Evolutionary conservation across 148 eudicot species (phyloP).

Genomic region (Spergularia marina): DNA sequence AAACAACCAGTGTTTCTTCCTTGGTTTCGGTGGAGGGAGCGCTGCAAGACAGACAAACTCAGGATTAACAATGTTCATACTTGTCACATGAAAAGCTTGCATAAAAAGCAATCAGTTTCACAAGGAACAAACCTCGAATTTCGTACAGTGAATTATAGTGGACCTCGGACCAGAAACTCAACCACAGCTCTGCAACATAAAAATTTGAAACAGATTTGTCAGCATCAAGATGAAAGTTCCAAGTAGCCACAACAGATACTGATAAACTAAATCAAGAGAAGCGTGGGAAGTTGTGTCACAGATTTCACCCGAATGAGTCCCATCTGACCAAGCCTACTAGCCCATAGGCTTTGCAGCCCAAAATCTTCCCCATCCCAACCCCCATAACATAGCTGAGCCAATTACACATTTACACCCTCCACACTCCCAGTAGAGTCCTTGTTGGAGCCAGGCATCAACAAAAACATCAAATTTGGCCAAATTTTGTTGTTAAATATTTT

Average conservation of each 20-base stretch:
- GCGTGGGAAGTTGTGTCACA: no score
- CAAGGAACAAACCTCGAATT: conserved; percentile 51
- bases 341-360: no score
- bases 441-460: no score
- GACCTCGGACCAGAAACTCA: conserved; percentile 96
- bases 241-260: not conserved
- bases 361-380: no score
- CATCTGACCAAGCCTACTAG: no score
- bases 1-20: conserved; percentile 80
- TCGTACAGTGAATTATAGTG: conserved; percentile 90
- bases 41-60: conserved; percentile 41
- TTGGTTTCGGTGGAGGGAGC: conserved; percentile 53
- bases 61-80: not conserved
- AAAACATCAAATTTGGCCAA: no score
- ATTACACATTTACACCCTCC: not conserved
- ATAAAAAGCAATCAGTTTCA: not conserved
- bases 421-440: not conserved
- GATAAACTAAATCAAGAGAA: no score
- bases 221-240: not conserved
- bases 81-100: not conserved
- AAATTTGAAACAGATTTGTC: conserved; percentile 2
- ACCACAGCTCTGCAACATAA: conserved; percentile 65
- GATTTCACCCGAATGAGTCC: no score
- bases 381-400: not conserved
- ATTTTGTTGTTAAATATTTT: no score